Evolutionary conservation across 345 rosid species (phyloP), one percentile per base, ranked within the genome.

Genomic region (Populus alba): DNA sequence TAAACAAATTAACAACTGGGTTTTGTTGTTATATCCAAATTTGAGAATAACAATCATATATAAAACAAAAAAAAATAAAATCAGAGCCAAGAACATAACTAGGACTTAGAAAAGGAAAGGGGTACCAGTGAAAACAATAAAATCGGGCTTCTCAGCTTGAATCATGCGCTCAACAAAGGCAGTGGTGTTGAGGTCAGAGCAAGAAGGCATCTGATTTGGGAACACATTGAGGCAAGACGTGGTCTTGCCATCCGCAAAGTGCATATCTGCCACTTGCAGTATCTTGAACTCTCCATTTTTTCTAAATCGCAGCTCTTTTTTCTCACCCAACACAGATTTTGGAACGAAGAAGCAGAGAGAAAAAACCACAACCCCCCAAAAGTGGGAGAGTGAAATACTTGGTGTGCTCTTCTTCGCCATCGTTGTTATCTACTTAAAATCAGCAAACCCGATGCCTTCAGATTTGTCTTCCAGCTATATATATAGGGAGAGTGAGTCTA

Each of bases 201-300:
- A 92, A 62, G 86, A 80, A 18, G 77, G 67, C 49, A 75, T 23
- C 77, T 93, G 92, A 45, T 72, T 80, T 0, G 91, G 87, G 13
- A 88, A 73, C 13, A 92, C 94, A 74, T 93, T 83, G 68, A 65
- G 18, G 76, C 96, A 92, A 37, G 80, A 82, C 8, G 96, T 86
- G 65, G 75, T 74, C 85, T 80, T 88, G 81, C 99, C 97, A 55
- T 87, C 57, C 8, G 90, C 99, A 57, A 79, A 95, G 87, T 93
- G 99, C 99, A 93, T 93, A 72, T 93, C 98, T 11, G 99, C 96
- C 49, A 92, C 93, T 83, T 93, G 99, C 74, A 95, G 90, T 75
- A 95, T 89, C 88, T 92, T 95, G 76, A 95, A 92, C 81, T 87
- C 77, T 35, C 99, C 97, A 53, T 83, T 76, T 15, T 9, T 37